Percentiles rank a stretch among this genome's conserved stretches.
These are phyloP conservation scores for Neonectria sp. DNA, from an alignment of 2,329 filamentous ascomycete species.

Conservation along the genomic window DNA sequence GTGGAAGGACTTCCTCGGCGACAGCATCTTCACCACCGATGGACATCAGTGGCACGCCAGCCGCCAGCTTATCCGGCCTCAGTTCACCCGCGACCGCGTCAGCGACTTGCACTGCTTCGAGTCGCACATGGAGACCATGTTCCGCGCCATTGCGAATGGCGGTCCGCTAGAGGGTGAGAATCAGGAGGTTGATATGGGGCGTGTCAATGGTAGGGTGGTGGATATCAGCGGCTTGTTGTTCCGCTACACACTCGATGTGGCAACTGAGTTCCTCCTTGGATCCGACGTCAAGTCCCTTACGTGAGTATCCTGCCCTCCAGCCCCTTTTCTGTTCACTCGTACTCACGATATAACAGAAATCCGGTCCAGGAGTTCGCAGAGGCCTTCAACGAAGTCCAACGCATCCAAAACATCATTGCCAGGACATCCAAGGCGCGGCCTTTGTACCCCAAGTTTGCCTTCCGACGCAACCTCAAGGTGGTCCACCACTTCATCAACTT, in stretches of 20 bases:
- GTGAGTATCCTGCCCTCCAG: slow-evolving; percentile 51
- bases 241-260: slow-evolving; percentile 86
- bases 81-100: slow-evolving; percentile 89
- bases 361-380: slow-evolving; percentile 80
- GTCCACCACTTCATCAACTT: slow-evolving; percentile 84
- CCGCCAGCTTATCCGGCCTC: slow-evolving; percentile 86
- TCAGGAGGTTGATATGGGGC: slow-evolving; percentile 74
- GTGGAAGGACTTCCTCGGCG: slow-evolving; percentile 82
- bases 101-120: slow-evolving; percentile 88
- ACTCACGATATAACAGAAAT: slow-evolving; percentile 55
- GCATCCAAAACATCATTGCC: slow-evolving; percentile 77
- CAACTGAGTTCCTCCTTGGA: slow-evolving; percentile 90
- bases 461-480: slow-evolving; percentile 74
- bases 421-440: slow-evolving; percentile 74
- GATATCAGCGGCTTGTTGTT: slow-evolving; percentile 86
- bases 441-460: slow-evolving; percentile 75
- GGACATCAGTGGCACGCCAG: slow-evolving; percentile 84
- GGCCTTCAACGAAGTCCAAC: slow-evolving; percentile 85
- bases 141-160: slow-evolving; percentile 75
- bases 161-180: slow-evolving; percentile 71
- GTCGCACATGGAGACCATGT: slow-evolving; percentile 80
- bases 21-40: slow-evolving; percentile 86
- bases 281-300: slow-evolving; percentile 77
- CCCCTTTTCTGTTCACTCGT: background rate
- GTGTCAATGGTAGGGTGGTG: slow-evolving; percentile 73